Evolutionary conservation across 768 basidiomycete genomes (phyloP).

Genomic region (Suillus bovinus): DNA sequence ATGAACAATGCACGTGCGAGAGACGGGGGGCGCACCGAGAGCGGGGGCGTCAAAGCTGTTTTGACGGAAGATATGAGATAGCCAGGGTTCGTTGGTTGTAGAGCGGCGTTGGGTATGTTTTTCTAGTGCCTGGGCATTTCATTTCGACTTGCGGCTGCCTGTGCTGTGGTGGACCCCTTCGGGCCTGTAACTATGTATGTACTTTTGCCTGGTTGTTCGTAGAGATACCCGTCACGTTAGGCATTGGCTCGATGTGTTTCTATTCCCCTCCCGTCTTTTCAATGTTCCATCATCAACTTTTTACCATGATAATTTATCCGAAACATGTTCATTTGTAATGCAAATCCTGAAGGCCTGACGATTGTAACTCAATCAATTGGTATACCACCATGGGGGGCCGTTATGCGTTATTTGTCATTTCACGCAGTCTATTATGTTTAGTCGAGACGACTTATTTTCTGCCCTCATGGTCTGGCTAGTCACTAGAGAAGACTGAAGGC

Average conservation of each 20-base stretch:
- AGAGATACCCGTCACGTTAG: background rate
- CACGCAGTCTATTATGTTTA: no score
- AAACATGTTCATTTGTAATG: no score
- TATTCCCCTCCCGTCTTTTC: no score
- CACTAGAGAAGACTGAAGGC: no score
- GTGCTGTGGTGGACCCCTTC: slow-evolving; percentile 16
- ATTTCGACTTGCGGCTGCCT: slow-evolving; percentile 15
- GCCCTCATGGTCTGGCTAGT: no score
- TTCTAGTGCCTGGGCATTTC: slow-evolving; percentile 8
- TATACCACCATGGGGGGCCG: no score
- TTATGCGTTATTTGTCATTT: no score
- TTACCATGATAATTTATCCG: no score
- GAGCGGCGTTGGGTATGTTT: slow-evolving; percentile 16
- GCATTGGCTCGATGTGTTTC: no score
- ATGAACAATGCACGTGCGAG: slow-evolving; percentile 76
- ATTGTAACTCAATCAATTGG: no score
- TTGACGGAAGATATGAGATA: slow-evolving; percentile 41
- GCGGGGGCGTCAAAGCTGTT: slow-evolving; percentile 80
- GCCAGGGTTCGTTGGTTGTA: slow-evolving; percentile 12
- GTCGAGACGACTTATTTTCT: no score
- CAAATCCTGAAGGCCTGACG: no score
- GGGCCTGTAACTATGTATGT: slow-evolving; percentile 27
- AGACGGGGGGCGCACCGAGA: slow-evolving; percentile 83
- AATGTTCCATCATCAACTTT: background rate
- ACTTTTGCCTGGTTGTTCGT: background rate